Evolutionary conservation across 2,329 filamentous ascomycete species (phyloP).

Genomic region (Pseudomassariella vexata): DNA sequence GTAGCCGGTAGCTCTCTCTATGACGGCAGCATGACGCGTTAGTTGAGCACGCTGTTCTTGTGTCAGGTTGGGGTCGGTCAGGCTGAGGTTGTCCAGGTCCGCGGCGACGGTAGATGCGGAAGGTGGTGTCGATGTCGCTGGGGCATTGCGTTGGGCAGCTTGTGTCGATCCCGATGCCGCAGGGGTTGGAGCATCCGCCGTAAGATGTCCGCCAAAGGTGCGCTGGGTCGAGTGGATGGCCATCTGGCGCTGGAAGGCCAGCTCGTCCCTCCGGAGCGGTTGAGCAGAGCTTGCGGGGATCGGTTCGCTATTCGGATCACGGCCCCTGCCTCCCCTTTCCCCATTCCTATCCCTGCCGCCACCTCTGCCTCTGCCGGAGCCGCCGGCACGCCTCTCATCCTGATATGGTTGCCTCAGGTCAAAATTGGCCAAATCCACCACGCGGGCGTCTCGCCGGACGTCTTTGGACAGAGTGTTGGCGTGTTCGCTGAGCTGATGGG

Average conservation of each 20-base stretch:
- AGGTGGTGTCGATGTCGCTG: slow-evolving; percentile 19
- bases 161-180: slow-evolving; percentile 19
- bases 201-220: slow-evolving; percentile 80
- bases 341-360: slow-evolving; percentile 34
- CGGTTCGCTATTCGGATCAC: slow-evolving; percentile 82
- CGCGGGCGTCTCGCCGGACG: slow-evolving; percentile 71
- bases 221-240: slow-evolving; percentile 85
- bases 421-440: slow-evolving; percentile 84
- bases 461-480: slow-evolving; percentile 77
- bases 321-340: slow-evolving; percentile 40
- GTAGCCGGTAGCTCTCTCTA: slow-evolving; percentile 77
- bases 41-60: slow-evolving; percentile 77
- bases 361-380: slow-evolving; percentile 38
- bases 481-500: slow-evolving; percentile 81
- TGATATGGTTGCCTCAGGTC: slow-evolving; percentile 72
- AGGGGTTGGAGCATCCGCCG: slow-evolving; percentile 35
- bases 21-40: slow-evolving; percentile 75
- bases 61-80: slow-evolving; percentile 49
- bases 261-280: slow-evolving; percentile 75
- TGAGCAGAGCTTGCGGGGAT: slow-evolving; percentile 73
- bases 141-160: slow-evolving; percentile 20
- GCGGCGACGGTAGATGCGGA: slow-evolving; percentile 19
- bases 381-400: slow-evolving; percentile 48
- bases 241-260: slow-evolving; percentile 87
- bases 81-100: slow-evolving; percentile 44